These are phyloP conservation scores for Lizonia empirigonia DNA, from an alignment of 2,329 filamentous ascomycete species.

Conservation along the genomic window DNA sequence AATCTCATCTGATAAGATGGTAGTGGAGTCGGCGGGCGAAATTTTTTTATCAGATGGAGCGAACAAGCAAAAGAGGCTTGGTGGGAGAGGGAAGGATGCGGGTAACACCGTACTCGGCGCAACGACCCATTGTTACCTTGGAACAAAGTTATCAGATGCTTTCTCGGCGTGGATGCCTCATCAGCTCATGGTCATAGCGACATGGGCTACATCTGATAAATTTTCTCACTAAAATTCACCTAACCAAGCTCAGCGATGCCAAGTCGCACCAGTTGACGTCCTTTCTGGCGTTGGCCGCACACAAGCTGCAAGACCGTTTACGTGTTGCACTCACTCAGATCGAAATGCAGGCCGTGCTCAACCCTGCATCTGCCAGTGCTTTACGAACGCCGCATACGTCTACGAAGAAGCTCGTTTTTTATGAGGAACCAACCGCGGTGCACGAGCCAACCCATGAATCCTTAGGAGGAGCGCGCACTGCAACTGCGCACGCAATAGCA, in stretches of 20 bases:
- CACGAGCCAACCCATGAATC: too few relatives aligned
- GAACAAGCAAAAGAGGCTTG: slow-evolving; percentile 7
- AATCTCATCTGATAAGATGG: slow-evolving; percentile 41
- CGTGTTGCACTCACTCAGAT: slow-evolving; percentile 23
- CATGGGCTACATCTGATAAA: slow-evolving; percentile 22
- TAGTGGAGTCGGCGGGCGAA: slow-evolving; percentile 1
- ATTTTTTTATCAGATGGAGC: slow-evolving; percentile 35
- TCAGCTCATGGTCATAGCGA: slow-evolving; percentile 9
- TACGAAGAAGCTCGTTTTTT: too few relatives aligned
- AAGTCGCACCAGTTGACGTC: slow-evolving; percentile 1
- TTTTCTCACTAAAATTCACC: slow-evolving; percentile 5
- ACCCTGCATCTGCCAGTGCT: slow-evolving; percentile 13
- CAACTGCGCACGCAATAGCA: too few relatives aligned
- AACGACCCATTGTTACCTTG: slow-evolving; percentile 7
- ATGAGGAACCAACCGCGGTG: too few relatives aligned
- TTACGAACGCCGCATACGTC: slow-evolving; percentile 18
- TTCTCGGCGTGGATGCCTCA: slow-evolving; percentile 4
- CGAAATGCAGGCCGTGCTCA: not conserved
- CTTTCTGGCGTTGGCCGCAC: slow-evolving; percentile 1
- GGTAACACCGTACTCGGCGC: slow-evolving; percentile 11
- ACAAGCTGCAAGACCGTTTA: slow-evolving; percentile 21
- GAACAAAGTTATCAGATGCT: slow-evolving; percentile 23
- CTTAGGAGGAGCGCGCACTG: too few relatives aligned
- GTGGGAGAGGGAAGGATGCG: slow-evolving; percentile 19
- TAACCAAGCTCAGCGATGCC: slow-evolving; percentile 10